Percentiles rank a stretch among this genome's conserved stretches.
phyloP scores from a whole-genome alignment of 1,284 basidiomycete genomes.

The Somion occarium region DNA sequence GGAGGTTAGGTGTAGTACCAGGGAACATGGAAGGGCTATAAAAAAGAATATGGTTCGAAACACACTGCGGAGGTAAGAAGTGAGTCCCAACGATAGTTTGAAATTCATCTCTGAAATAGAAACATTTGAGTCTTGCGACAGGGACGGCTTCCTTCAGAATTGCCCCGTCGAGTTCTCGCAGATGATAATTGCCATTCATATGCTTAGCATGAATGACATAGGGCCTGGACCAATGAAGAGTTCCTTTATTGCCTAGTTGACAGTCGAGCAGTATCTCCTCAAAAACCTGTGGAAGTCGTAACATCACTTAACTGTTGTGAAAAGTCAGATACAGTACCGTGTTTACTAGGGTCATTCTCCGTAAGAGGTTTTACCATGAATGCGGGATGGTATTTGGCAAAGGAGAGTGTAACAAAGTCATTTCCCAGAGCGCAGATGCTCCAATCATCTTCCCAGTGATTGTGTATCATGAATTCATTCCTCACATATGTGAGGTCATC shows the following conservation, averaged over 20 bases:
- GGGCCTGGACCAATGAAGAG: constrained; percentile 24
- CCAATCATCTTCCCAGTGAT: too few species aligned
- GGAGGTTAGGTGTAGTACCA: too few species aligned
- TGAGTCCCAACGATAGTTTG: too few species aligned
- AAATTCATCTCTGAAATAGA: too few species aligned
- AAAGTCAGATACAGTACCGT: too few species aligned
- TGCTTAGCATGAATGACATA: constrained; percentile 24
- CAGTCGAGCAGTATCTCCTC: constrained; percentile 25
- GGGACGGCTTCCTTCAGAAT: constrained; percentile 17
- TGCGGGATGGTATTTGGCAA: constrained; percentile 19
- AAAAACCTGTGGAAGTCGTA: not conserved
- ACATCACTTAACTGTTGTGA: too few species aligned
- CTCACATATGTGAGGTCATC: too few species aligned
- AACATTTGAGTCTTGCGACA: constrained; percentile 22
- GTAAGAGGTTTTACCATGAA: constrained; percentile 15
- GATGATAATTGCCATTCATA: constrained; percentile 14
- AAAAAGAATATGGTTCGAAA: too few species aligned
- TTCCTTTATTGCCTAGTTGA: constrained; percentile 25
- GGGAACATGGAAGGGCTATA: too few species aligned
- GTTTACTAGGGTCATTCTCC: constrained; percentile 11
- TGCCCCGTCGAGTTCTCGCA: constrained; percentile 25
- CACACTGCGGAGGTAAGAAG: too few species aligned
- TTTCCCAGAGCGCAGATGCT: constrained; percentile 5
- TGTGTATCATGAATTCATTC: too few species aligned
- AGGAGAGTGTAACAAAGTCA: constrained; percentile 23